A percentile compares a stretch with the other conserved stretches of the same genome.
Conservation (phyloP, 768 basidiomycete genomes). For the Lactarius indigo region DNA sequence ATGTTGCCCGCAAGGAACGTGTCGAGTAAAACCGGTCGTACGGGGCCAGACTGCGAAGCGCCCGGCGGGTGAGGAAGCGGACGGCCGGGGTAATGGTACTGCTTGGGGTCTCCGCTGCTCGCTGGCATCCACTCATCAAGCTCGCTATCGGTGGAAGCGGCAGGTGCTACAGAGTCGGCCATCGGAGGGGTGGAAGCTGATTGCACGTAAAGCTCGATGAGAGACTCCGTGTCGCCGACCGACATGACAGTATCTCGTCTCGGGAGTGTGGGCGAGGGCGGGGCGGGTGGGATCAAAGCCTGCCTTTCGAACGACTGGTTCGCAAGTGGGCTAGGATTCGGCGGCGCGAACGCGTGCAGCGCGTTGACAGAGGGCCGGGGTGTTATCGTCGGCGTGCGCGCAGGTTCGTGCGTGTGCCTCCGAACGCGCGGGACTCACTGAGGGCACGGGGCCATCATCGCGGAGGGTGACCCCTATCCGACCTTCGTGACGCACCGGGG, state of each 20-base stretch:
- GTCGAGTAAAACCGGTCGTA: constrained; percentile 19
- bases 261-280: not conserved
- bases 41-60: constrained; percentile 12
- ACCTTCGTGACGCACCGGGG: constrained; percentile 20
- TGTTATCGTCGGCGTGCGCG: constrained; percentile 10
- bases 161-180: not conserved
- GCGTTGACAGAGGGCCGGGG: constrained; percentile 11
- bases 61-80: constrained; percentile 26
- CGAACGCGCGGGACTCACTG: constrained; percentile 11
- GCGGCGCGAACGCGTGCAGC: constrained; percentile 20
- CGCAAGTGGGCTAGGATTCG: constrained; percentile 26
- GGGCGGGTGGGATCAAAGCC: not conserved
- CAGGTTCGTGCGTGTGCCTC: constrained; percentile 9
- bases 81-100: constrained; percentile 23
- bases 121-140: not conserved
- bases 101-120: not conserved
- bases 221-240: constrained; percentile 20
- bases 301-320: constrained; percentile 20
- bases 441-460: constrained; percentile 18
- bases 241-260: constrained; percentile 21
- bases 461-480: constrained; percentile 15
- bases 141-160: not conserved
- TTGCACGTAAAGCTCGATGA: constrained; percentile 27
- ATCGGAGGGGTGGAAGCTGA: not conserved
- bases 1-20: constrained; percentile 17